Evolutionary conservation across 805 yeast species (phyloP).

Genomic region (Wickerhamiella bombiphila): DNA sequence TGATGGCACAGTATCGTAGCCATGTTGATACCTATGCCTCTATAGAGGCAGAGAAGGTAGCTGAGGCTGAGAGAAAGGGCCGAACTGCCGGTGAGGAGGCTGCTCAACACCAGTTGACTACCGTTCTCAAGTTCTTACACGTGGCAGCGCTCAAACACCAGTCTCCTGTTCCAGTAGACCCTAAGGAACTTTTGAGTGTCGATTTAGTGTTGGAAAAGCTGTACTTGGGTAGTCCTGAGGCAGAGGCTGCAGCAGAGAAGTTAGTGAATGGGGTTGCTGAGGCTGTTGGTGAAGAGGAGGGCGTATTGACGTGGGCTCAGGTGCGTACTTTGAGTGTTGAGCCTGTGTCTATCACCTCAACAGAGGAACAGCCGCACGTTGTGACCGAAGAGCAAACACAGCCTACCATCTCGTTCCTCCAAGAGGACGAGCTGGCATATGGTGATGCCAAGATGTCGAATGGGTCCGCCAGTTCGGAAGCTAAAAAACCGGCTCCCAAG

Average conservation of each 20-base stretch:
- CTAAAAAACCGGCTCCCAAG: background rate
- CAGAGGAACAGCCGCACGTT: background rate
- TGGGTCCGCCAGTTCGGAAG: background rate
- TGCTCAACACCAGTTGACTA: conserved; percentile 14
- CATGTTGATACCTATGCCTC: conserved; percentile 10
- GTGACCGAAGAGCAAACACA: background rate
- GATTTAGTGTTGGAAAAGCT: conserved; percentile 21
- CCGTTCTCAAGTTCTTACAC: conserved; percentile 21
- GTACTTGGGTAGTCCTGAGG: conserved; percentile 22
- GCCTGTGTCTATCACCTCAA: background rate
- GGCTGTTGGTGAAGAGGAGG: background rate
- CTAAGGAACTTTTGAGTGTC: conserved; percentile 19
- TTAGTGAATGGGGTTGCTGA: conserved; percentile 19
- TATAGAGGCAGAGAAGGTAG: conserved; percentile 7
- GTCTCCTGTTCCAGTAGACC: conserved; percentile 3
- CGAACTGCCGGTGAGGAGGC: conserved; percentile 6
- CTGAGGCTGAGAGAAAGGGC: conserved; percentile 6
- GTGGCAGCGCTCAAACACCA: conserved; percentile 24
- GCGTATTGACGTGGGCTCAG: background rate
- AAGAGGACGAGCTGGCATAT: conserved; percentile 8
- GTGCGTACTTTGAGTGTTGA: background rate
- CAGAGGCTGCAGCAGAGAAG: conserved; percentile 21
- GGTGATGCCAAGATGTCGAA: background rate
- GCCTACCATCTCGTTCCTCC: conserved; percentile 8
- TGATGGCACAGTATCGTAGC: conserved; percentile 15